Percentiles rank a stretch among this genome's conserved stretches.
phyloP scores from a whole-genome alignment of 2,329 filamentous ascomycete genomes.

The Cyphellophora attinorum region DNA sequence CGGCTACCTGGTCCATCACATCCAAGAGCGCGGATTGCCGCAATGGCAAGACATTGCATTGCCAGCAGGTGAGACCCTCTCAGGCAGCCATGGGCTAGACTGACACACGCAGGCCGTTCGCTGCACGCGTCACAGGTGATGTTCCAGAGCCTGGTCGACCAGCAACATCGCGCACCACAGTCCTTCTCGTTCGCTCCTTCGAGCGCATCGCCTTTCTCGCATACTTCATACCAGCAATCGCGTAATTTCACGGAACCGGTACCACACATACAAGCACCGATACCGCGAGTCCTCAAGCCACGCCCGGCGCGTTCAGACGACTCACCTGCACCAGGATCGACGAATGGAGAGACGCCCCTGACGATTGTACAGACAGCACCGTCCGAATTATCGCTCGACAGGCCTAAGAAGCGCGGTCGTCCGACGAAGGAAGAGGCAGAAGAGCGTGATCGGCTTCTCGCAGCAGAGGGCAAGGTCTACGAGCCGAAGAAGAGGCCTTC shows the following conservation, averaged over 20 bases:
- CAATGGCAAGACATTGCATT: slow-evolving; percentile 17
- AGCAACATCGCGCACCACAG: too few relatives aligned
- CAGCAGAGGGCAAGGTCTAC: slow-evolving; percentile 16
- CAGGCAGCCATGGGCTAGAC: not conserved
- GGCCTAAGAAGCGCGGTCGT: slow-evolving; percentile 15
- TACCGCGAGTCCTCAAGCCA: slow-evolving; percentile 14
- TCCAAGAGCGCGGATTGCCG: slow-evolving; percentile 11
- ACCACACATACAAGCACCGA: slow-evolving; percentile 5
- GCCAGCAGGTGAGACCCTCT: slow-evolving; percentile 15
- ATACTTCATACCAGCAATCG: too few relatives aligned
- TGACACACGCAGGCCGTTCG: slow-evolving; percentile 15
- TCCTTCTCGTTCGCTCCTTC: too few relatives aligned
- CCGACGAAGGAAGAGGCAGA: slow-evolving; percentile 19
- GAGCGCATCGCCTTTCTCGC: too few relatives aligned
- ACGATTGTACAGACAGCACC: slow-evolving; percentile 10
- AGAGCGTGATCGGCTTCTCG: slow-evolving; percentile 16
- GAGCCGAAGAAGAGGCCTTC: slow-evolving; percentile 17
- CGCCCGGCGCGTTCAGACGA: slow-evolving; percentile 15
- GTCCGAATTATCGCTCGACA: slow-evolving; percentile 9
- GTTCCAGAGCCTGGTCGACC: slow-evolving; percentile 9
- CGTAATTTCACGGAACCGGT: not conserved
- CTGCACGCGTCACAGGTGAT: slow-evolving; percentile 13
- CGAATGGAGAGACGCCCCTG: slow-evolving; percentile 13
- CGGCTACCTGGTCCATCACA: slow-evolving; percentile 13
- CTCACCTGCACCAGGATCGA: slow-evolving; percentile 15